Evolutionary conservation across 352 stramenopile genomes (phyloP).

Genomic region (Globisporangium apiculatum): DNA sequence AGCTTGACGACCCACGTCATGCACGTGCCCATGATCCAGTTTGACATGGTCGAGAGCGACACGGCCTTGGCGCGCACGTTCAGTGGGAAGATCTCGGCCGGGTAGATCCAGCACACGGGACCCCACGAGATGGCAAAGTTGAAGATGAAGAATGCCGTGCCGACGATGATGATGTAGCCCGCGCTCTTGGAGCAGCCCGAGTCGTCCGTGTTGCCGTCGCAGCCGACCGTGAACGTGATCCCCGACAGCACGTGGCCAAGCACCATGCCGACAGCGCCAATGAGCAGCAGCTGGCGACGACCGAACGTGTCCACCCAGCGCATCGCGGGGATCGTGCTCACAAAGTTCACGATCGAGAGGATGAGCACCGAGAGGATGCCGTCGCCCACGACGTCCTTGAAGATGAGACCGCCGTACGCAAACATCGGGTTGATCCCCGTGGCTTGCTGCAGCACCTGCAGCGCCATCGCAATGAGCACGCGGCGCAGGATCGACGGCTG

Average conservation of each 20-base stretch:
- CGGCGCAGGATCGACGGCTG: constrained; percentile 12
- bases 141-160: constrained; percentile 29
- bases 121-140: constrained; percentile 55
- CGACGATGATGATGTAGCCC: constrained; percentile 25
- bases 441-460: constrained; percentile 39
- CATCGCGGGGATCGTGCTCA: constrained; percentile 33
- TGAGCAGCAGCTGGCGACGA: constrained; percentile 23
- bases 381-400: constrained; percentile 29
- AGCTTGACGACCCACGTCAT: constrained; percentile 45
- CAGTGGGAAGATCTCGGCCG: constrained; percentile 48
- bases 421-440: constrained; percentile 35
- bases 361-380: constrained; percentile 21
- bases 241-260: constrained; percentile 14
- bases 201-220: neutral
- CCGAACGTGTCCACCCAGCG: constrained; percentile 29
- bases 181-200: constrained; percentile 7
- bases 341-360: constrained; percentile 18
- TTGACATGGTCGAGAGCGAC: constrained; percentile 29
- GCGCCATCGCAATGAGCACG: constrained; percentile 22
- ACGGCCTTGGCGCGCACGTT: constrained; percentile 39
- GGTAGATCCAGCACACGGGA: constrained; percentile 53
- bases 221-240: neutral
- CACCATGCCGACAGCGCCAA: constrained; percentile 29
- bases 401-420: constrained; percentile 26
- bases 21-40: constrained; percentile 26